phyloP scores from a whole-genome alignment of 2,329 filamentous ascomycete species.

The Xylariaceae sp. region DNA sequence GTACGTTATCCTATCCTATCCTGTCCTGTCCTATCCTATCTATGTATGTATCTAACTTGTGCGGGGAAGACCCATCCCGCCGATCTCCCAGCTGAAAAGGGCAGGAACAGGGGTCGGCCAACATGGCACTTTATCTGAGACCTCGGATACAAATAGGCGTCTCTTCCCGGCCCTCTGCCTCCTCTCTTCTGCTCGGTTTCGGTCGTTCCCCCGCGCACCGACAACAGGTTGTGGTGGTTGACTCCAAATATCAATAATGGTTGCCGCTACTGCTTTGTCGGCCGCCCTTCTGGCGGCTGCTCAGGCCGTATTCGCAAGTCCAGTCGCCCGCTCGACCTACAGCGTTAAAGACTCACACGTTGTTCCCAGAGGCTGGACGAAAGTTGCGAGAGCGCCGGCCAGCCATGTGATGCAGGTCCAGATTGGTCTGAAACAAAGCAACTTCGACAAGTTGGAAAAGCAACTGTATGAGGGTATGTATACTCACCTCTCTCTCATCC shows the following conservation, averaged over 20 bases:
- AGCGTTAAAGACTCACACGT: constrained; percentile 50
- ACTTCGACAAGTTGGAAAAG: constrained; percentile 49
- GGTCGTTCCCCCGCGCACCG: constrained; percentile 5
- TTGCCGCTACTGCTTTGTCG: constrained; percentile 24
- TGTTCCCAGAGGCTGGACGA: constrained; percentile 47
- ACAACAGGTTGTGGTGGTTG: constrained; percentile 9
- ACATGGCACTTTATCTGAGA: background rate
- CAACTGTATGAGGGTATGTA: constrained; percentile 39
- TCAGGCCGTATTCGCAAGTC: constrained; percentile 23
- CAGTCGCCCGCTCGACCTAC: constrained; percentile 26
- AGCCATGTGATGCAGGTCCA: constrained; percentile 47
- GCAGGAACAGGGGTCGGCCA: background rate
- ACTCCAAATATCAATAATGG: constrained; percentile 21
- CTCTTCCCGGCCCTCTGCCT: background rate
- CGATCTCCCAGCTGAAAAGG: constrained; percentile 2
- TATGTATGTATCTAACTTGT: constrained; percentile 4
- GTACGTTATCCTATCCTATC: too few relatives aligned
- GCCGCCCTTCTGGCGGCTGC: constrained; percentile 24
- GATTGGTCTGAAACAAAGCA: constrained; percentile 53
- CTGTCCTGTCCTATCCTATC: background rate
- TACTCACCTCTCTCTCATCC: background rate
- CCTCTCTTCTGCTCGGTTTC: constrained; percentile 1
- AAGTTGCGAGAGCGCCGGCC: constrained; percentile 41
- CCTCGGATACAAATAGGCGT: background rate
- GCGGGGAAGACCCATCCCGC: constrained; percentile 4